These are phyloP conservation scores for Colletotrichum liaoningense DNA, from an alignment of 2,329 filamentous ascomycete species.

Conservation along the genomic window DNA sequence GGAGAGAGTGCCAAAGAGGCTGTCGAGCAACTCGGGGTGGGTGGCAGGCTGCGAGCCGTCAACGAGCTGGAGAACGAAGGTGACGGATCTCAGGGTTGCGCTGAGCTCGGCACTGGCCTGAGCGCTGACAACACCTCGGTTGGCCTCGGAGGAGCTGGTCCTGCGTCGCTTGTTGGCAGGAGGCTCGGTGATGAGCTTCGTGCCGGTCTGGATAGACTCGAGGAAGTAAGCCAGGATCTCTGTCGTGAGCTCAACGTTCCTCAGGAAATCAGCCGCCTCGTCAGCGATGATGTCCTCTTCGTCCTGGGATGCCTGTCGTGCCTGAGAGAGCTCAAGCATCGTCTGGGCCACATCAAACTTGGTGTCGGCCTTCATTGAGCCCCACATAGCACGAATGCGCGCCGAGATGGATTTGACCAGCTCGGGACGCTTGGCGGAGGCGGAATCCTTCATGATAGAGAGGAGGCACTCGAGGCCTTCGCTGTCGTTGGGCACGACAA, in stretches of 20 bases:
- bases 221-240: conserved; percentile 79
- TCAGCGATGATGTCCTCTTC: conserved; percentile 56
- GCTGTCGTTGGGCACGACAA: conserved; percentile 65
- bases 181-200: conserved; percentile 77
- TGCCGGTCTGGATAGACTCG: conserved; percentile 78
- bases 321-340: conserved; percentile 72
- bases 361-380: conserved; percentile 73
- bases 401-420: conserved; percentile 75
- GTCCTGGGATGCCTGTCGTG: conserved; percentile 53
- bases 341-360: conserved; percentile 70
- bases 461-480: conserved; percentile 65
- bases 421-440: conserved; percentile 54
- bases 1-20: conserved; percentile 85
- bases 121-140: conserved; percentile 67
- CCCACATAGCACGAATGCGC: conserved; percentile 79
- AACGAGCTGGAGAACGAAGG: conserved; percentile 88
- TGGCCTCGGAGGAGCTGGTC: conserved; percentile 78
- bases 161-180: conserved; percentile 83
- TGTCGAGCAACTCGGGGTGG: conserved; percentile 81
- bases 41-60: conserved; percentile 82
- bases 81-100: conserved; percentile 78
- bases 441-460: conserved; percentile 55
- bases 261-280: conserved; percentile 78
- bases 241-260: conserved; percentile 78
- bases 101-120: conserved; percentile 75